Conservation (phyloP, 306 rosid genomes). For the Prunus armeniaca region DNA sequence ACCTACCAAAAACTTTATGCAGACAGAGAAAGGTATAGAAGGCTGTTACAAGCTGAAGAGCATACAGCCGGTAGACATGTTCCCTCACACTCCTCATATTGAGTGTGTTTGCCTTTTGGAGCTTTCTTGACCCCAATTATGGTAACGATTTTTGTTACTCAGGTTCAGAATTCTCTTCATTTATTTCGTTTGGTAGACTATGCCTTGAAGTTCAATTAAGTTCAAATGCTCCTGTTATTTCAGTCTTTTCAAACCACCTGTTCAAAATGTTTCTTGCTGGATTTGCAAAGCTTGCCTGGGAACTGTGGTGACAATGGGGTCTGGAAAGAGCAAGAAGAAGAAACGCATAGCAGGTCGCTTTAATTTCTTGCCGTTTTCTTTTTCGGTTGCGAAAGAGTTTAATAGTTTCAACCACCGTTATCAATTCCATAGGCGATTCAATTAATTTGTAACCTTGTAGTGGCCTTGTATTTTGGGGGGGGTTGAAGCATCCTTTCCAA, state of each 20-base stretch:
- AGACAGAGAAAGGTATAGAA: slow-evolving; percentile 65
- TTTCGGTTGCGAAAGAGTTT: too few species aligned
- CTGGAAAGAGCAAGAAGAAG: neutral
- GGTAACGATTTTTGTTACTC: neutral
- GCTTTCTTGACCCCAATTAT: slow-evolving; percentile 42
- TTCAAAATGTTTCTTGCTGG: neutral
- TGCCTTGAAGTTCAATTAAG: too few species aligned
- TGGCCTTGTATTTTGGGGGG: neutral
- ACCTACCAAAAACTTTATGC: slow-evolving; percentile 35
- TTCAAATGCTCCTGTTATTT: neutral
- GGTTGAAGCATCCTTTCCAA: too few species aligned
- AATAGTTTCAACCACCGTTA: neutral
- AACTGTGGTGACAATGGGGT: neutral
- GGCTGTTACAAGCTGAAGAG: slow-evolving; percentile 82
- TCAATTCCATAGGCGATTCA: neutral
- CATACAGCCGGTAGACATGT: slow-evolving; percentile 95
- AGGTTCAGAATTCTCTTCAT: neutral
- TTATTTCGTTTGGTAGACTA: neutral
- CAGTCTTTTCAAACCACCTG: neutral
- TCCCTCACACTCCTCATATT: slow-evolving; percentile 97
- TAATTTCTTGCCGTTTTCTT: neutral
- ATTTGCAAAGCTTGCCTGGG: neutral
- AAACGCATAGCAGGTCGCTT: too few species aligned
- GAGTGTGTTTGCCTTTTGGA: slow-evolving; percentile 91
- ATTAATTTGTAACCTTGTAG: neutral